These are phyloP conservation scores for Limonium bicolor DNA, from an alignment of 148 eudicot species.

Conservation along the genomic window DNA sequence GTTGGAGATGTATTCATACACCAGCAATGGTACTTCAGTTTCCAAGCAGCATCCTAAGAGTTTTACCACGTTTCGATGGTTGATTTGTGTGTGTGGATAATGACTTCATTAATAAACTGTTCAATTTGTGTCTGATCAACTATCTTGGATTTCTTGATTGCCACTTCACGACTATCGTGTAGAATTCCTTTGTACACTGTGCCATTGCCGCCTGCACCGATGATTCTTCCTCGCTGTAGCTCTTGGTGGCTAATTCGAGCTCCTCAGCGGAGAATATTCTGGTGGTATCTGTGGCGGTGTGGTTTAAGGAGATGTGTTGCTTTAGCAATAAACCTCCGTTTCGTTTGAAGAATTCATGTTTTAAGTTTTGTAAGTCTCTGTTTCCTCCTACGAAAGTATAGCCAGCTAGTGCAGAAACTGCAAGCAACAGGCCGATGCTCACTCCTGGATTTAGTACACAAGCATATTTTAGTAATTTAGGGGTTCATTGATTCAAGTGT, in stretches of 20 bases:
- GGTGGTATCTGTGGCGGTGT: background rate
- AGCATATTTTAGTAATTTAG: background rate
- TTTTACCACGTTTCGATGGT: slow-evolving; percentile 21
- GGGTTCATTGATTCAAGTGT: background rate
- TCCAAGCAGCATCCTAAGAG: slow-evolving; percentile 20
- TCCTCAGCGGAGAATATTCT: slow-evolving; percentile 4
- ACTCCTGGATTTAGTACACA: background rate
- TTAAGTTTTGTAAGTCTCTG: background rate
- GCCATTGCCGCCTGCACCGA: slow-evolving; percentile 1
- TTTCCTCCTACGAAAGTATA: background rate
- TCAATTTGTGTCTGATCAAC: slow-evolving; percentile 16
- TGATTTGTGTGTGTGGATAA: slow-evolving; percentile 8
- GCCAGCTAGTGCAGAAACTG: background rate
- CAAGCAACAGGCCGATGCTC: background rate
- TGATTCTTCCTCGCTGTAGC: background rate
- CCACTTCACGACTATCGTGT: background rate
- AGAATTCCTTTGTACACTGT: slow-evolving; percentile 1
- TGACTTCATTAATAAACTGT: slow-evolving; percentile 22
- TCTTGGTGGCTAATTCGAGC: background rate
- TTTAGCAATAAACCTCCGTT: slow-evolving; percentile 3
- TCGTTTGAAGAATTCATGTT: background rate
- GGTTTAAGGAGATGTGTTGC: background rate
- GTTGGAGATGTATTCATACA: slow-evolving; percentile 16
- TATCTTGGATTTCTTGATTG: slow-evolving; percentile 3
- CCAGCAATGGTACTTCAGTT: slow-evolving; percentile 14